These are phyloP conservation scores for Coriolopsis trogii DNA, from an alignment of 1,284 basidiomycete species.

Conservation along the genomic window DNA sequence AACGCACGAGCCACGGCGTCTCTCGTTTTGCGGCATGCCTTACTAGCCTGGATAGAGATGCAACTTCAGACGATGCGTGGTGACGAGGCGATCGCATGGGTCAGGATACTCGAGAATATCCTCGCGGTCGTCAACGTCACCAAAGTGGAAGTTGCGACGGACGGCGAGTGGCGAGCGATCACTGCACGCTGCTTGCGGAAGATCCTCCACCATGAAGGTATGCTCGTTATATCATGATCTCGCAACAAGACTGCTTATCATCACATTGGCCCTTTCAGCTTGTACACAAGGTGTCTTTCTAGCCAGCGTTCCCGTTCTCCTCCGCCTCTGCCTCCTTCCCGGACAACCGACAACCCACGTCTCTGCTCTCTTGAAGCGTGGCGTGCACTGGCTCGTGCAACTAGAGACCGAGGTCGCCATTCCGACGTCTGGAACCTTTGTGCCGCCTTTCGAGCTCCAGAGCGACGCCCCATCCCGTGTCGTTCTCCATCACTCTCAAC, in stretches of 20 bases:
- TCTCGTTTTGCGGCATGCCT: slow-evolving; percentile 66
- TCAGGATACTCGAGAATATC: slow-evolving; percentile 73
- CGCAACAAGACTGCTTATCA: slow-evolving; percentile 2
- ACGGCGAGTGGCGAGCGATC: slow-evolving; percentile 57
- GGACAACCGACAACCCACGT: slow-evolving; percentile 33
- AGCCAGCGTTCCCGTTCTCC: slow-evolving; percentile 39
- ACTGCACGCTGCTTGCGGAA: slow-evolving; percentile 54
- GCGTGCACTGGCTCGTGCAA: slow-evolving; percentile 37
- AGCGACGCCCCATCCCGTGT: background rate
- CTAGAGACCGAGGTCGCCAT: slow-evolving; percentile 39
- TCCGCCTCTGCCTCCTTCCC: slow-evolving; percentile 44
- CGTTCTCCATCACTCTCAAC: slow-evolving; percentile 41
- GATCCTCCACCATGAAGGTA: slow-evolving; percentile 40
- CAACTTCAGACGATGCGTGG: slow-evolving; percentile 50
- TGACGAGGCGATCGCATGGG: slow-evolving; percentile 63
- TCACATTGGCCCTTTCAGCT: slow-evolving; percentile 21
- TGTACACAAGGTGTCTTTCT: slow-evolving; percentile 31
- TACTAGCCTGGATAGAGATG: slow-evolving; percentile 81
- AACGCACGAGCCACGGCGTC: slow-evolving; percentile 68
- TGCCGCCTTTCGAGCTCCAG: background rate
- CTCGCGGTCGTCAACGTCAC: slow-evolving; percentile 47
- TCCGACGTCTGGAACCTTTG: slow-evolving; percentile 5
- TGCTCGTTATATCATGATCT: slow-evolving; percentile 7
- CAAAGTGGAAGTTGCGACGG: slow-evolving; percentile 54
- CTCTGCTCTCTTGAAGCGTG: slow-evolving; percentile 37